Conservation (phyloP, 176 grass and related monocot genomes). For the Eragrostis curvula region DNA sequence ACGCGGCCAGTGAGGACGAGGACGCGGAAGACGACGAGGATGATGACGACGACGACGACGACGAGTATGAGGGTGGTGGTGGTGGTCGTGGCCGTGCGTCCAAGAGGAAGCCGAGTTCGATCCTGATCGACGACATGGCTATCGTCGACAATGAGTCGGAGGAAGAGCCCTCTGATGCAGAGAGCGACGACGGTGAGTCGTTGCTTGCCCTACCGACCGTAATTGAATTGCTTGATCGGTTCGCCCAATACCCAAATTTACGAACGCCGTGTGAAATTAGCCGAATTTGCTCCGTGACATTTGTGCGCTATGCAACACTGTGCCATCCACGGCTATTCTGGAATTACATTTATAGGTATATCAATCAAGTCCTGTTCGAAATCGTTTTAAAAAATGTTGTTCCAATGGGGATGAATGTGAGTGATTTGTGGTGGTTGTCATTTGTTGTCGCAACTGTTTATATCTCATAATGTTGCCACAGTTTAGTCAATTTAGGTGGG, state of each 20-base stretch:
- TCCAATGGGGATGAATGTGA: background rate
- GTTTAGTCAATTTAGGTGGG: background rate
- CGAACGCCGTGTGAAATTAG: background rate
- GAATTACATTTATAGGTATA: background rate
- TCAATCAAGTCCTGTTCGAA: background rate
- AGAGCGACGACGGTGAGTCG: constrained; percentile 60
- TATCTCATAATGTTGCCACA: background rate
- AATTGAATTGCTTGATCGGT: background rate
- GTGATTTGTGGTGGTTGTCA: background rate
- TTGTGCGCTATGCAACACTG: background rate
- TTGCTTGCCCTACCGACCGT: background rate
- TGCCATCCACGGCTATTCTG: background rate
- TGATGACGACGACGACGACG: constrained; percentile 18
- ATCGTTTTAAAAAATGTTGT: no score
- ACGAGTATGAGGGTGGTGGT: constrained; percentile 35
- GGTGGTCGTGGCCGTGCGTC: constrained; percentile 20
- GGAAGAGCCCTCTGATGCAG: constrained; percentile 49
- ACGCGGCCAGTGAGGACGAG: constrained; percentile 70
- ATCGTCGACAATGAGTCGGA: constrained; percentile 60
- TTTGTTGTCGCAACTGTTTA: background rate
- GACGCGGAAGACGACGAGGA: constrained; percentile 59
- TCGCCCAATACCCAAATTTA: background rate
- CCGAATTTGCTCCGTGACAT: background rate
- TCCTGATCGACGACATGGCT: constrained; percentile 74
- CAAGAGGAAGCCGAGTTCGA: constrained; percentile 39